Percentiles rank a stretch among this genome's conserved stretches.
phyloP scores from a whole-genome alignment of 1,139 yeast species.

The Chernovozyma aurita region DNA sequence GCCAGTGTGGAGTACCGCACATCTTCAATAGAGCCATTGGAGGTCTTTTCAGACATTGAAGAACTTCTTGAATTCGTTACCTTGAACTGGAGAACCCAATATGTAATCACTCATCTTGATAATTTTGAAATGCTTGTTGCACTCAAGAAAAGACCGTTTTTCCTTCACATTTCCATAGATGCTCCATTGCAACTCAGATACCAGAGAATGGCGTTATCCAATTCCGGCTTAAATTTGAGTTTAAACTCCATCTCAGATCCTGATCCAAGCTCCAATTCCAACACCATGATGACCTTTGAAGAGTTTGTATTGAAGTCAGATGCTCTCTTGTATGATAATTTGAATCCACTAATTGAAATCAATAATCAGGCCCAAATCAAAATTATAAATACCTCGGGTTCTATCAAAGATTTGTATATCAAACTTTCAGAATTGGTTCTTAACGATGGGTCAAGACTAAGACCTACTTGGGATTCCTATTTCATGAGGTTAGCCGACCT shows the following conservation, averaged over 20 bases:
- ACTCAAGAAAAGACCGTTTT: conserved; percentile 75
- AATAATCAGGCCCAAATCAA: conserved; percentile 56
- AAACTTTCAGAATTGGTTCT: conserved; percentile 54
- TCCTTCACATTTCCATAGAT: conserved; percentile 74
- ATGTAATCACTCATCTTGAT: conserved; percentile 54
- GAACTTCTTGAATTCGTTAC: conserved; percentile 64
- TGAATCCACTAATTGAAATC: conserved; percentile 43
- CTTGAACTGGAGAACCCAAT: conserved; percentile 59
- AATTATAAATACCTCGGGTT: conserved; percentile 54
- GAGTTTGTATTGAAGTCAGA: conserved; percentile 49
- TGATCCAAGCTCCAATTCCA: too few species aligned
- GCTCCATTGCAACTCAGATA: conserved; percentile 62
- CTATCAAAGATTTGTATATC: conserved; percentile 44
- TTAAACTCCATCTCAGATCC: conserved; percentile 1
- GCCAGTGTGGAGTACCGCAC: not conserved
- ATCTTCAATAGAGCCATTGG: conserved; percentile 13
- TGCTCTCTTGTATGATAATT: conserved; percentile 29
- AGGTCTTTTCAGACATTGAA: conserved; percentile 30
- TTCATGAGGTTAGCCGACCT: conserved; percentile 90
- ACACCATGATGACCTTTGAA: conserved; percentile 20
- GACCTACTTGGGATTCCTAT: conserved; percentile 96
- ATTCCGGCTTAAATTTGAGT: conserved; percentile 10
- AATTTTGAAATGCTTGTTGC: conserved; percentile 40
- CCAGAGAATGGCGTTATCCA: conserved; percentile 27
- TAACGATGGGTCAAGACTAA: conserved; percentile 54